phyloP scores from a whole-genome alignment of 352 stramenopile genomes.

The Phytophthora lateralis region DNA sequence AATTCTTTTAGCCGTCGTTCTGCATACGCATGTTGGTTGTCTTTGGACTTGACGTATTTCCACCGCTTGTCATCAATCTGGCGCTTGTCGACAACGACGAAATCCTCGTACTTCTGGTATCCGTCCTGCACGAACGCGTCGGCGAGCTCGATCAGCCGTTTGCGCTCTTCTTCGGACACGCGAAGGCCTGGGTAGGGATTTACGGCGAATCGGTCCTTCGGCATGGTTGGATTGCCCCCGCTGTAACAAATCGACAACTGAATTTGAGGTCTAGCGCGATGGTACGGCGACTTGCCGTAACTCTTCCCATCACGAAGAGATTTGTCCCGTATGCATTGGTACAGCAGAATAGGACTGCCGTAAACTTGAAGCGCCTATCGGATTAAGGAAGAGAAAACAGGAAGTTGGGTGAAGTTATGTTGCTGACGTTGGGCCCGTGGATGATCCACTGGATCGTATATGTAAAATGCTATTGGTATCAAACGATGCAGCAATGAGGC shows the following conservation, averaged over 20 bases:
- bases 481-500: no score
- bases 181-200: conserved; percentile 26
- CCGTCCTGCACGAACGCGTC: conserved; percentile 15
- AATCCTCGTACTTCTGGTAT: conserved; percentile 35
- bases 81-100: conserved; percentile 19
- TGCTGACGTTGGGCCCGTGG: no score
- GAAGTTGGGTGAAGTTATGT: no score
- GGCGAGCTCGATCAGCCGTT: conserved; percentile 22
- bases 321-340: not conserved
- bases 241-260: conserved; percentile 14
- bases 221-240: conserved; percentile 9
- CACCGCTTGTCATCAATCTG: conserved; percentile 28
- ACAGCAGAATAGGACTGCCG: no score
- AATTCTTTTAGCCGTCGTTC: conserved; percentile 10
- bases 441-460: no score
- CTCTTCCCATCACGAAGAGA: no score
- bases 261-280: not conserved
- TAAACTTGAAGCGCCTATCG: no score
- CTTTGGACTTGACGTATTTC: conserved; percentile 32
- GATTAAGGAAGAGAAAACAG: no score
- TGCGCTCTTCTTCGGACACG: conserved; percentile 20
- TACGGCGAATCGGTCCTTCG: conserved; percentile 21
- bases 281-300: no score
- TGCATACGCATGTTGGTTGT: conserved; percentile 27
- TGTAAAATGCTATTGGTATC: no score